These are phyloP conservation scores for Verticillium klebahnii DNA, from an alignment of 2,329 filamentous ascomycete genomes.

Conservation along the genomic window DNA sequence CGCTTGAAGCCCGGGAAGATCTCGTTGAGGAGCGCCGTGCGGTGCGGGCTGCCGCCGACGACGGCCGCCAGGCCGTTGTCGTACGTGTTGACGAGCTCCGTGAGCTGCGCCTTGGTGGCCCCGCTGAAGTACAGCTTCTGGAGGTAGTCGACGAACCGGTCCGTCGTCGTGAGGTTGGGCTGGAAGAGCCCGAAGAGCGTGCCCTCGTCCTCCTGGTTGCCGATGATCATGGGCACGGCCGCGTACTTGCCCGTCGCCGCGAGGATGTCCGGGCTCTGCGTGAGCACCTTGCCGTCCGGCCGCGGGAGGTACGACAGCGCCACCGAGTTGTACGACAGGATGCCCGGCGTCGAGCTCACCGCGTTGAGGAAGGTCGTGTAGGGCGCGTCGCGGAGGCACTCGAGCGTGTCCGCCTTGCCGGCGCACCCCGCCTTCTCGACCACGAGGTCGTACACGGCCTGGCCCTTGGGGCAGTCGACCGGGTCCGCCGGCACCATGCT, in stretches of 20 bases:
- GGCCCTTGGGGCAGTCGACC: slow-evolving; percentile 62
- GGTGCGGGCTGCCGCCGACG: slow-evolving; percentile 64
- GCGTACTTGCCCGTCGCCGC: slow-evolving; percentile 42
- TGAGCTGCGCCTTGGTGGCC: slow-evolving; percentile 46
- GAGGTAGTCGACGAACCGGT: slow-evolving; percentile 59
- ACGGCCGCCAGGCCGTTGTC: slow-evolving; percentile 43
- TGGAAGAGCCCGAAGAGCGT: slow-evolving; percentile 71
- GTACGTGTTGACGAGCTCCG: slow-evolving; percentile 58
- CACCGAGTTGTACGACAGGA: slow-evolving; percentile 64
- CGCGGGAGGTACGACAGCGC: slow-evolving; percentile 71
- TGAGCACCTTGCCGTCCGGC: slow-evolving; percentile 61
- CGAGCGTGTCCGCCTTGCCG: slow-evolving; percentile 49
- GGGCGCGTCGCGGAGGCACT: slow-evolving; percentile 58
- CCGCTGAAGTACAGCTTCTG: slow-evolving; percentile 52
- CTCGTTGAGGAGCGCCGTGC: slow-evolving; percentile 64
- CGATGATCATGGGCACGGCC: slow-evolving; percentile 51
- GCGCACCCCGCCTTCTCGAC: slow-evolving; percentile 59
- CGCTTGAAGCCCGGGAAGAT: slow-evolving; percentile 75
- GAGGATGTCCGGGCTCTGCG: slow-evolving; percentile 58
- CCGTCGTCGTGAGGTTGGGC: slow-evolving; percentile 58
- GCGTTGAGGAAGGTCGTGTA: slow-evolving; percentile 61
- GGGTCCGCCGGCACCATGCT: slow-evolving; percentile 56
- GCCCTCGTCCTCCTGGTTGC: slow-evolving; percentile 77
- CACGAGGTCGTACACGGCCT: slow-evolving; percentile 60
- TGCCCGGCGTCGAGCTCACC: slow-evolving; percentile 63